Conservation (phyloP, 495 filamentous ascomycete genomes). For the Podospora sp. region DNA sequence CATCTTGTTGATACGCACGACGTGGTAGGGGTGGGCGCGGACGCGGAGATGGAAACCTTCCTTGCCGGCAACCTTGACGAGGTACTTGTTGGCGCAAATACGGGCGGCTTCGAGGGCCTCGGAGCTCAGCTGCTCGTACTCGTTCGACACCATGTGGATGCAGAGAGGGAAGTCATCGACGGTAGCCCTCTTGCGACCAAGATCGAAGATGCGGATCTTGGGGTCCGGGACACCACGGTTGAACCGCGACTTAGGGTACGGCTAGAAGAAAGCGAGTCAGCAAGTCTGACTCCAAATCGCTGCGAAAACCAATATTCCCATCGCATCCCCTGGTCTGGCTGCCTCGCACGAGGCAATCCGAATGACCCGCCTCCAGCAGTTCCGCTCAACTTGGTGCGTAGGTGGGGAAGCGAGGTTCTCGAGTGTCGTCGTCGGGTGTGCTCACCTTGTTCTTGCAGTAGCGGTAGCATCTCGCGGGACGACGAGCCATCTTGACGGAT, state of each 20-base stretch:
- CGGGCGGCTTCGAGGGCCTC: constrained; percentile 98
- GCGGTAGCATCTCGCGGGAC: constrained; percentile 98
- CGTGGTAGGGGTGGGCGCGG: constrained; percentile 98
- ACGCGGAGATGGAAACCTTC: constrained; percentile 99
- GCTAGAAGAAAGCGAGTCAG: constrained; percentile 58
- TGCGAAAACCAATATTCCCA: constrained; percentile 11
- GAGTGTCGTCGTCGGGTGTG: constrained; percentile 29
- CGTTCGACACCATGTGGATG: constrained; percentile 99
- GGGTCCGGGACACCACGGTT: constrained; percentile 99
- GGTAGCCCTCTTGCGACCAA: constrained; percentile 96
- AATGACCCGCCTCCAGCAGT: constrained; percentile 9
- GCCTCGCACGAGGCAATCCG: background rate
- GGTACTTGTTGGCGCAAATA: constrained; percentile 99
- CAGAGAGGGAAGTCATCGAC: constrained; percentile 98
- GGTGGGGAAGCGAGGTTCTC: constrained; percentile 10
- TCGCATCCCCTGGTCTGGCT: background rate
- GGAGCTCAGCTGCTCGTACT: constrained; percentile 98
- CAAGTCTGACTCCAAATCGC: constrained; percentile 15
- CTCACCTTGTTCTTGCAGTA: constrained; percentile 99
- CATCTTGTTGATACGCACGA: constrained; percentile 99
- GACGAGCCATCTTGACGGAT: constrained; percentile 90
- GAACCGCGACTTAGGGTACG: constrained; percentile 99
- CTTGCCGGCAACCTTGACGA: constrained; percentile 96
- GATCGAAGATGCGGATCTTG: constrained; percentile 99
- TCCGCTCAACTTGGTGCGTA: constrained; percentile 11